phyloP scores from a whole-genome alignment of 352 stramenopile genomes.

The Phytophthora hibernalis region DNA sequence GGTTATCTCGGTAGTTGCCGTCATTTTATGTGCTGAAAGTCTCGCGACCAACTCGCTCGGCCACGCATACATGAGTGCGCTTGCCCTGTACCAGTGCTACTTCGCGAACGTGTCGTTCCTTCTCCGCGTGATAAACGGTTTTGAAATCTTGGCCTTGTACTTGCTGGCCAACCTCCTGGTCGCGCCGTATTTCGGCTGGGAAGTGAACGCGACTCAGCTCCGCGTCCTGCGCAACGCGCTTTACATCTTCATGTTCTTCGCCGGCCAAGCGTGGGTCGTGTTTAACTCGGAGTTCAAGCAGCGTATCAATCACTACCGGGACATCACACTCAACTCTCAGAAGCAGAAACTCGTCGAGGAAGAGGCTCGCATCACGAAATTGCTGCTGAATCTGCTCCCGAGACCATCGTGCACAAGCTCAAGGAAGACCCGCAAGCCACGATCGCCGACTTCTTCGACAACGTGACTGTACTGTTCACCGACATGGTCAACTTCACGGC shows the following conservation, averaged over 20 bases:
- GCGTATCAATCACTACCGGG: constrained; percentile 87
- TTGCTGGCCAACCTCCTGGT: constrained; percentile 69
- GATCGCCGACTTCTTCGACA: constrained; percentile 87
- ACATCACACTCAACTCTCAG: constrained; percentile 84
- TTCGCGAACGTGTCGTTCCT: constrained; percentile 84
- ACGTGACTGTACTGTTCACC: constrained; percentile 88
- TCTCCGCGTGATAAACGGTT: constrained; percentile 61
- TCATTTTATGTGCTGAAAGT: constrained; percentile 73
- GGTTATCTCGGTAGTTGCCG: constrained; percentile 62
- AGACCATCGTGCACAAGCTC: constrained; percentile 87
- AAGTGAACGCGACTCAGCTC: constrained; percentile 52
- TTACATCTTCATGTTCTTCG: constrained; percentile 89
- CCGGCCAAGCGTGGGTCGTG: constrained; percentile 80
- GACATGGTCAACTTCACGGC: constrained; percentile 90
- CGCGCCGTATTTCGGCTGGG: constrained; percentile 51
- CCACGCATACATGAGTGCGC: constrained; percentile 81
- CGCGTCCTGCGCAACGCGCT: constrained; percentile 71
- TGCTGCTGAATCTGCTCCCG: constrained; percentile 82
- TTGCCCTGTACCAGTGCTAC: constrained; percentile 86
- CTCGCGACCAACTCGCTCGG: constrained; percentile 72
- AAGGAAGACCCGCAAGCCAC: constrained; percentile 80
- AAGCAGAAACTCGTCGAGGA: constrained; percentile 88
- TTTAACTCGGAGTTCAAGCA: constrained; percentile 90
- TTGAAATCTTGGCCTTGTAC: constrained; percentile 71
- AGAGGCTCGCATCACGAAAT: constrained; percentile 79